phyloP scores from a whole-genome alignment of 148 eudicot genomes.

The Camellia granthamiana region DNA sequence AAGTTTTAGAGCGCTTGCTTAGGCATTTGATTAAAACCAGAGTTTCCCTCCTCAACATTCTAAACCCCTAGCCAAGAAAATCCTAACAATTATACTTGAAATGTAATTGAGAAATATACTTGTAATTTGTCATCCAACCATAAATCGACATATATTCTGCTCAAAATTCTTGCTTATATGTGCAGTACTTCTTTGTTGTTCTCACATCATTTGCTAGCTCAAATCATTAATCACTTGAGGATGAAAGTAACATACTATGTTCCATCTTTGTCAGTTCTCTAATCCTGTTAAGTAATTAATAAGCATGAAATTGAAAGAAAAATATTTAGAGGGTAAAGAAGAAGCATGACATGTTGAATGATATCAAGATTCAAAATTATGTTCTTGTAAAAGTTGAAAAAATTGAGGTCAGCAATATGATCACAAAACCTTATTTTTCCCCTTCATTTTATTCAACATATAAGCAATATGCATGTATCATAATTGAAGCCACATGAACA shows the following conservation, averaged over 20 bases:
- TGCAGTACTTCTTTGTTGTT: neutral
- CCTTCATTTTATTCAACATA: neutral
- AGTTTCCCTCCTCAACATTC: conserved; percentile 26
- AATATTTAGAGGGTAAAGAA: neutral
- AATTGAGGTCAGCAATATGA: neutral
- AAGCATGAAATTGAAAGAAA: neutral
- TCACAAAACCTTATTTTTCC: neutral
- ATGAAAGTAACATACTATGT: too few species aligned
- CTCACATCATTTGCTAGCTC: neutral
- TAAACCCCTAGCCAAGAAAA: conserved; percentile 13
- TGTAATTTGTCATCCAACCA: neutral
- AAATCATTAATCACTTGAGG: too few species aligned
- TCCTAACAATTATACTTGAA: neutral
- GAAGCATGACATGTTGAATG: neutral
- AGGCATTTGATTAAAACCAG: conserved; percentile 29
- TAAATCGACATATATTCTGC: neutral
- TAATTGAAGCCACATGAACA: too few species aligned
- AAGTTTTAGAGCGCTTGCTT: conserved; percentile 20
- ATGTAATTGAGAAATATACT: conserved; percentile 7
- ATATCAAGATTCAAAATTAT: neutral
- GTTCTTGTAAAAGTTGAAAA: neutral
- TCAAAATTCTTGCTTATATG: neutral
- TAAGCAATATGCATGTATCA: neutral
- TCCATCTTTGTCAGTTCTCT: neutral
- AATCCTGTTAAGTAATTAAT: neutral